These are phyloP conservation scores for Vigna unguiculata DNA, from an alignment of 306 rosid species.

Conservation along the genomic window DNA sequence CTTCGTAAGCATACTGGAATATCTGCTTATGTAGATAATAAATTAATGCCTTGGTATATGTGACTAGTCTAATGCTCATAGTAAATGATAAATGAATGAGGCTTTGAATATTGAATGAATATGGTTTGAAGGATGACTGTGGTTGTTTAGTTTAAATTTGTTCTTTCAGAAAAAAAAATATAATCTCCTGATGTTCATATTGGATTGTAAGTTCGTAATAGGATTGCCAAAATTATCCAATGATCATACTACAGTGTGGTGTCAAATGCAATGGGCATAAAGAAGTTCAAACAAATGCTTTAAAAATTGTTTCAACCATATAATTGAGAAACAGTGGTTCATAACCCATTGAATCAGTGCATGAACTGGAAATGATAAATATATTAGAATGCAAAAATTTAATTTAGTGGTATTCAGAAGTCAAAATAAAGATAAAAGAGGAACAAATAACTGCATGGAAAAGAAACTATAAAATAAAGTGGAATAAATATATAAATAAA, in stretches of 20 bases:
- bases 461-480: not conserved
- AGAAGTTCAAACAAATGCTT: not conserved
- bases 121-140: not conserved
- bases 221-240: not conserved
- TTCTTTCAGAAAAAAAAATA: not conserved
- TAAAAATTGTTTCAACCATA: not conserved
- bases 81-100: not conserved
- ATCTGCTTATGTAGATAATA: conserved; percentile 5
- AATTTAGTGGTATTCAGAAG: not conserved
- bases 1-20: not conserved
- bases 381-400: not conserved
- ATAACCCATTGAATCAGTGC: not conserved
- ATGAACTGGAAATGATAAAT: not conserved
- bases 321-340: not conserved
- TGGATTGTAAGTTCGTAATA: not conserved
- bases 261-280: not conserved
- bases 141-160: not conserved
- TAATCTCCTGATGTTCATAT: not conserved
- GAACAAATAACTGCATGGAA: not conserved
- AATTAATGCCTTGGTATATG: not conserved
- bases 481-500: not conserved
- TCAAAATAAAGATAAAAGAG: not conserved
- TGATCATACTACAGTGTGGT: not conserved
- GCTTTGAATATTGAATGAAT: not conserved
- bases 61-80: not conserved